Evolutionary conservation across 2,329 filamentous ascomycete genomes (phyloP).

Genomic region (Hypoxylon sp.): DNA sequence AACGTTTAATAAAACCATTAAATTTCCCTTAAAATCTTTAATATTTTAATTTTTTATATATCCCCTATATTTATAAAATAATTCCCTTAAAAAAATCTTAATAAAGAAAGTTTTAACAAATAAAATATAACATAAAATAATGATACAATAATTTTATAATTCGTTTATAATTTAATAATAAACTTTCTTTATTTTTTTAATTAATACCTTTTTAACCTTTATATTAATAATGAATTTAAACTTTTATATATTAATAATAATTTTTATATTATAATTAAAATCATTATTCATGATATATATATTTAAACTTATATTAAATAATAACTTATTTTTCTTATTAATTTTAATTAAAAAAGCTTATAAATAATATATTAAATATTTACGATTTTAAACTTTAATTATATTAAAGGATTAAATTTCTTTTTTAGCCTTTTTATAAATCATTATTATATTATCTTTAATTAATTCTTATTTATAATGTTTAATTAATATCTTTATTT

Average conservation of each 20-base stretch:
- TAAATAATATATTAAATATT: not conserved
- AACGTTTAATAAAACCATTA: not conserved
- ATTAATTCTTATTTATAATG: not conserved
- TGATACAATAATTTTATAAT: no score
- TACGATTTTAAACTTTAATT: not conserved
- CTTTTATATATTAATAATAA: slow-evolving; percentile 5
- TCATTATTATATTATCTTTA: not conserved
- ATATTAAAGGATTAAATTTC: not conserved
- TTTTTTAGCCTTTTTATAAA: not conserved
- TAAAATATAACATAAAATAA: no score
- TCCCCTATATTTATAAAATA: not conserved
- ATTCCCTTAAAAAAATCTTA: not conserved
- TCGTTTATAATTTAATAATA: no score
- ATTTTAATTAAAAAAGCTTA: not conserved
- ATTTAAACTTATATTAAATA: not conserved
- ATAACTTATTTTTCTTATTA: not conserved
- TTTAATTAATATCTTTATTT: not conserved
- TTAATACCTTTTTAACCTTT: no score
- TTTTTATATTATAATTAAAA: not conserved
- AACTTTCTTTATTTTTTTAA: no score
- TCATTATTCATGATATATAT: not conserved
- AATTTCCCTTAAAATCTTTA: not conserved
- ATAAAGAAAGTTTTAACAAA: not conserved
- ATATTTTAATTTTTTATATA: not conserved
- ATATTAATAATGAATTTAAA: not conserved